These are phyloP conservation scores for Claviceps lovelessii DNA, from an alignment of 2,329 filamentous ascomycete species.

Conservation along the genomic window DNA sequence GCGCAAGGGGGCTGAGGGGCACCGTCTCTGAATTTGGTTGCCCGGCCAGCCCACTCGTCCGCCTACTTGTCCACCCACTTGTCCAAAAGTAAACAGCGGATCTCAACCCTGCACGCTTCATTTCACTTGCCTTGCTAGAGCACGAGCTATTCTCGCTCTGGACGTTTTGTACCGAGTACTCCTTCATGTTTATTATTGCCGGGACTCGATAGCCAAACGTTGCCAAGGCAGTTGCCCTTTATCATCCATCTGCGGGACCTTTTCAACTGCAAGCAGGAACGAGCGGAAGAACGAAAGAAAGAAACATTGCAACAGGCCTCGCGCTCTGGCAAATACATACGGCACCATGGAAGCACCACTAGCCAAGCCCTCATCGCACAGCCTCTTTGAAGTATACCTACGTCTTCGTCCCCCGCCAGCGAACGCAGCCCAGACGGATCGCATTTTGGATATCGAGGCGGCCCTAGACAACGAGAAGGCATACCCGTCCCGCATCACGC, in stretches of 20 bases:
- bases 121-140: not conserved
- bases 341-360: constrained; percentile 23
- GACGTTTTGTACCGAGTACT: not conserved
- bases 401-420: constrained; percentile 58
- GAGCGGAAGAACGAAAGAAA: not conserved
- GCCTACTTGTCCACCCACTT: no score
- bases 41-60: not conserved
- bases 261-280: not conserved
- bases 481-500: constrained; percentile 53
- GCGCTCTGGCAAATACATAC: not conserved
- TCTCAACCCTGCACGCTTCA: not conserved
- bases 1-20: not conserved
- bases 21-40: not conserved
- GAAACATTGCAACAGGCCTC: not conserved
- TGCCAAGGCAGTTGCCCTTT: not conserved
- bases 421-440: constrained; percentile 34
- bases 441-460: constrained; percentile 67
- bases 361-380: constrained; percentile 20
- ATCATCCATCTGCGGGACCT: not conserved
- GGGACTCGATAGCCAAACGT: not conserved
- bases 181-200: not conserved
- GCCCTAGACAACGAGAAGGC: constrained; percentile 22
- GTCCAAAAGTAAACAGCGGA: constrained; percentile 1
- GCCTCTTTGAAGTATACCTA: constrained; percentile 82
- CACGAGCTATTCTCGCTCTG: not conserved